Evolutionary conservation across 1,284 basidiomycete species (phyloP).

Genomic region (Ceratobasidium sp.): DNA sequence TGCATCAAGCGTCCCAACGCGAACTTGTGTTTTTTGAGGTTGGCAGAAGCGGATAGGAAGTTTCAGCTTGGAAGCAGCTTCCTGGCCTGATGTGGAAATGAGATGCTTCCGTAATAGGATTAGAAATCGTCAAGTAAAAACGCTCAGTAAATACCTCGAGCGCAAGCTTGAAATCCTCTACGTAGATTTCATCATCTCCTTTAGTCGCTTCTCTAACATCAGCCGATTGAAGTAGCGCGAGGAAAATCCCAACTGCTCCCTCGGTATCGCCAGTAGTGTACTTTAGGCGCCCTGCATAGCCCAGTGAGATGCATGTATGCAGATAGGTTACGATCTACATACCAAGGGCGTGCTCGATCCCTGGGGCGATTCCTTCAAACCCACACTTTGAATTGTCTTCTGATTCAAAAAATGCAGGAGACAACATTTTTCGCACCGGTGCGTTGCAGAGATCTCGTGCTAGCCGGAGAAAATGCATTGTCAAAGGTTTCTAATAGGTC

Average conservation of each 20-base stretch:
- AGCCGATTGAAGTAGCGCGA: slow-evolving; percentile 65
- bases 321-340: slow-evolving; percentile 47
- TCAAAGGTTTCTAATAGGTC: slow-evolving; percentile 76
- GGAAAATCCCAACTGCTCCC: slow-evolving; percentile 75
- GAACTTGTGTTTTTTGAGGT: slow-evolving; percentile 65
- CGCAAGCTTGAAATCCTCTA: slow-evolving; percentile 84
- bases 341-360: slow-evolving; percentile 83
- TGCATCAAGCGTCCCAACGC: slow-evolving; percentile 57
- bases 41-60: slow-evolving; percentile 70
- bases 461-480: slow-evolving; percentile 79
- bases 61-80: slow-evolving; percentile 52
- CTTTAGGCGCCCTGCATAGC: slow-evolving; percentile 69
- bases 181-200: slow-evolving; percentile 73
- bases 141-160: slow-evolving; percentile 66
- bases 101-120: slow-evolving; percentile 66
- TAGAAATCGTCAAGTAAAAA: slow-evolving; percentile 25
- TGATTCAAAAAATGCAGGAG: slow-evolving; percentile 74
- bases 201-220: slow-evolving; percentile 51
- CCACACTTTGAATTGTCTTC: slow-evolving; percentile 54
- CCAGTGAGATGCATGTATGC: slow-evolving; percentile 8
- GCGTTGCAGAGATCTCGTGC: slow-evolving; percentile 71
- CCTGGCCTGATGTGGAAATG: slow-evolving; percentile 64
- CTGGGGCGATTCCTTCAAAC: slow-evolving; percentile 73
- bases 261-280: slow-evolving; percentile 81
- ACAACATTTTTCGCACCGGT: slow-evolving; percentile 67